These are phyloP conservation scores for Cryptococcus sp. DNA, from an alignment of 1,284 basidiomycete genomes.

Conservation along the genomic window DNA sequence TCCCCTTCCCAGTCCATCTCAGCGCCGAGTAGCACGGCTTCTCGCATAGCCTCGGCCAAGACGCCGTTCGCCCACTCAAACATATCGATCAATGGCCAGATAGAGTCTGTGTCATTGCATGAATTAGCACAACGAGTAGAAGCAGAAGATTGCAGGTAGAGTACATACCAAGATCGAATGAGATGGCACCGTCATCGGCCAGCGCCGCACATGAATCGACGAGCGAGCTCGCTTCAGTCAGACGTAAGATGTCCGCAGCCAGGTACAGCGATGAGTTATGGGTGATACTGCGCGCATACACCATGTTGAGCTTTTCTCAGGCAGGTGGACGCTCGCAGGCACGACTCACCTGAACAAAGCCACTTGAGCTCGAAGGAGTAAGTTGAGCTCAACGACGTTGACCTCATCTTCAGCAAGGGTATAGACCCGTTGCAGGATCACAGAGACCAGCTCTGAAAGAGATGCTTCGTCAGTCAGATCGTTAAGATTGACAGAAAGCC, in stretches of 20 bases:
- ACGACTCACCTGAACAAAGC: slow-evolving; percentile 31
- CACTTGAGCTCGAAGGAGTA: slow-evolving; percentile 35
- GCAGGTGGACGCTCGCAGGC: not conserved
- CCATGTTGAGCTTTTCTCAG: not conserved
- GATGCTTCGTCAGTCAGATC: not conserved
- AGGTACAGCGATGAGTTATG: slow-evolving; percentile 25
- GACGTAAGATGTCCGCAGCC: slow-evolving; percentile 33
- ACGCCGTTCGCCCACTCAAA: slow-evolving; percentile 36
- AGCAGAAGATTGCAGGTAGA: not conserved
- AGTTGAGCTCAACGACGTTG: slow-evolving; percentile 21
- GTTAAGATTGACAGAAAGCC: not conserved
- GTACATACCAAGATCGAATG: slow-evolving; percentile 41
- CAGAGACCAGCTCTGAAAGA: slow-evolving; percentile 14
- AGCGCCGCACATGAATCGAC: slow-evolving; percentile 29
- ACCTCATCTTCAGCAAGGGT: slow-evolving; percentile 7
- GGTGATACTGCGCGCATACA: slow-evolving; percentile 10
- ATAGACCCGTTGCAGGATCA: slow-evolving; percentile 9
- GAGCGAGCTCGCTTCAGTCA: slow-evolving; percentile 37
- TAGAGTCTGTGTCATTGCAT: slow-evolving; percentile 25
- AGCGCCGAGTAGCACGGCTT: slow-evolving; percentile 28
- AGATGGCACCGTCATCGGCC: slow-evolving; percentile 18
- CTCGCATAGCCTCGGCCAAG: slow-evolving; percentile 30
- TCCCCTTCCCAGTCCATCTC: slow-evolving; percentile 26
- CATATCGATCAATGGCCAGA: slow-evolving; percentile 41
- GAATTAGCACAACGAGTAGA: not conserved